Percentiles rank a stretch among this genome's conserved stretches.
Evolutionary conservation across 179 eudicot genomes (phyloP).

Genomic region (Patellifolia procumbens): DNA sequence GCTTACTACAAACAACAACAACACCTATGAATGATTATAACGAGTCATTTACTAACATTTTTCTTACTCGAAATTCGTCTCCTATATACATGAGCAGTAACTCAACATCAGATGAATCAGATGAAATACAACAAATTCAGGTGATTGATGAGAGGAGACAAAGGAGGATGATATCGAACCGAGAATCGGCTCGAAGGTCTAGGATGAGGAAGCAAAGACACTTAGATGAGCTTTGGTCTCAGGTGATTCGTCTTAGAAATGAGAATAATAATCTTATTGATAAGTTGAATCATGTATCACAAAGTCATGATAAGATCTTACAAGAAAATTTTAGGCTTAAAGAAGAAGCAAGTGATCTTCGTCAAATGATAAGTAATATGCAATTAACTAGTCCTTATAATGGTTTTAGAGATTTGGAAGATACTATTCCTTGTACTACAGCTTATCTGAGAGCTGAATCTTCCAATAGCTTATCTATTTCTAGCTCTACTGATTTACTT

Average conservation of each 20-base stretch:
- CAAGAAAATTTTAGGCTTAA: slow-evolving; percentile 66
- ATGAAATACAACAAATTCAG: slow-evolving; percentile 51
- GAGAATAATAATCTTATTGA: slow-evolving; percentile 65
- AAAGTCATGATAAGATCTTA: slow-evolving; percentile 46
- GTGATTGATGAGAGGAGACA: slow-evolving; percentile 76
- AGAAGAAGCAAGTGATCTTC: slow-evolving; percentile 60
- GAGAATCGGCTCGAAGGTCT: slow-evolving; percentile 84
- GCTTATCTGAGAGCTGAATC: slow-evolving; percentile 23
- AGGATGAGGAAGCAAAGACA: slow-evolving; percentile 87
- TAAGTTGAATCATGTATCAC: slow-evolving; percentile 46
- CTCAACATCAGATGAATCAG: slow-evolving; percentile 82
- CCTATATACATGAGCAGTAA: slow-evolving; percentile 47
- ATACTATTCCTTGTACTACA: slow-evolving; percentile 14
- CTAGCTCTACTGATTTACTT: slow-evolving; percentile 29
- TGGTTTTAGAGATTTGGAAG: slow-evolving; percentile 45
- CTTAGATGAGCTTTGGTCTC: slow-evolving; percentile 79
- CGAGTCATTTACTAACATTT: background rate
- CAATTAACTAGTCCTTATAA: slow-evolving; percentile 48
- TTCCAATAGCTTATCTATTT: slow-evolving; percentile 19
- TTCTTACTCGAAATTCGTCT: slow-evolving; percentile 20
- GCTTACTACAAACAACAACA: slow-evolving; percentile 21
- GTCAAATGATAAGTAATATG: slow-evolving; percentile 56
- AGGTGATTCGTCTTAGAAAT: slow-evolving; percentile 64
- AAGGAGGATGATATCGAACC: slow-evolving; percentile 79
- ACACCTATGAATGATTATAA: background rate